Evolutionary conservation across 441 rosid species (phyloP).

Genomic region (Erysimum cheiri): DNA sequence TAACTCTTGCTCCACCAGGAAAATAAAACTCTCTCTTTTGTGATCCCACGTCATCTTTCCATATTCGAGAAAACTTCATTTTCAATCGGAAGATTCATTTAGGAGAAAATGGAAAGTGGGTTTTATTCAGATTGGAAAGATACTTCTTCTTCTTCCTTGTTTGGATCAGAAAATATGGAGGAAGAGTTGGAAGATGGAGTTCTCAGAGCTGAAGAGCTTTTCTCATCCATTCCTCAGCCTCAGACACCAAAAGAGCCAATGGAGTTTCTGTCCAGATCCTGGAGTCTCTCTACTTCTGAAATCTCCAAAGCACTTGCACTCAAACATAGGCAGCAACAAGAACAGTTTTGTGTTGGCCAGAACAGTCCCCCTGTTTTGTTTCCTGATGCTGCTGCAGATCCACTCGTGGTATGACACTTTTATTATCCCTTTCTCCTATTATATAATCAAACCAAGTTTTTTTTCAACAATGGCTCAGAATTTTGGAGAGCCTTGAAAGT

Average conservation of each 20-base stretch:
- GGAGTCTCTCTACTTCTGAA: conserved; percentile 95
- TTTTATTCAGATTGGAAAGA: conserved; percentile 53
- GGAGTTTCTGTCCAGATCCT: conserved; percentile 93
- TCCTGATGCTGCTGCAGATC: conserved; percentile 51
- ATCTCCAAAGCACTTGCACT: conserved; percentile 88
- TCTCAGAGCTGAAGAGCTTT: conserved; percentile 39
- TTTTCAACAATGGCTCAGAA: neutral
- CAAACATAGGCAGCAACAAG: conserved; percentile 59
- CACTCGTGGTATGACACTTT: conserved; percentile 34
- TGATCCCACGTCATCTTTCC: conserved; percentile 37
- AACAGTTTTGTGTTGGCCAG: conserved; percentile 41
- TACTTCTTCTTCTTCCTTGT: conserved; percentile 46
- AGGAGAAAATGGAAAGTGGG: conserved; percentile 59
- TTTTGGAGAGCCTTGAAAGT: conserved; percentile 7
- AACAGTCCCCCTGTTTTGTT: conserved; percentile 42
- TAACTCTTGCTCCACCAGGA: conserved; percentile 32
- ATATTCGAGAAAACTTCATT: conserved; percentile 6
- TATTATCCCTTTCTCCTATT: neutral
- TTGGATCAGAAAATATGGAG: conserved; percentile 58
- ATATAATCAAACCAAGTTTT: neutral
- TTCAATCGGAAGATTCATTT: neutral
- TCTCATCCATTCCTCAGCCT: conserved; percentile 72
- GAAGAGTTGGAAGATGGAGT: conserved; percentile 55
- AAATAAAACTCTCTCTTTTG: conserved; percentile 3
- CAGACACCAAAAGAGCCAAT: conserved; percentile 88